These are phyloP conservation scores for Trichophyton schoenleinii DNA, from an alignment of 2,329 filamentous ascomycete species.

Conservation along the genomic window DNA sequence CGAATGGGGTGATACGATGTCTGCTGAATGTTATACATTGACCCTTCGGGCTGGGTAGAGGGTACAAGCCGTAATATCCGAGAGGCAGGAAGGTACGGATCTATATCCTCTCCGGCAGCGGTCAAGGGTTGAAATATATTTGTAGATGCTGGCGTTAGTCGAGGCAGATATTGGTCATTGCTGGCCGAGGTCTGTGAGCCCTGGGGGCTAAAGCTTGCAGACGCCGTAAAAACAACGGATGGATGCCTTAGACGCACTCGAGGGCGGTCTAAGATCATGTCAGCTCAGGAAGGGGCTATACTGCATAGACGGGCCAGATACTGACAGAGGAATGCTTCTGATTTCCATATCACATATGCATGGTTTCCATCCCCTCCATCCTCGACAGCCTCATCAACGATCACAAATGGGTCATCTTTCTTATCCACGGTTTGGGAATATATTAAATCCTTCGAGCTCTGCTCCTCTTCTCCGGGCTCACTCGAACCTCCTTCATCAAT, in stretches of 20 bases:
- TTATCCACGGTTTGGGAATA: conserved; percentile 29
- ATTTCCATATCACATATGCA: conserved; percentile 35
- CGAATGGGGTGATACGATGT: conserved; percentile 42
- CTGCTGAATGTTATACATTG: conserved; percentile 42
- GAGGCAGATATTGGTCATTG: conserved; percentile 42
- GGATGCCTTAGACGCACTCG: conserved; percentile 44
- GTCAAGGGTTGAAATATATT: conserved; percentile 47
- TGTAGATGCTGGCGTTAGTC: conserved; percentile 42
- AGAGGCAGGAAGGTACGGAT: conserved; percentile 46
- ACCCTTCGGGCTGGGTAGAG: conserved; percentile 36
- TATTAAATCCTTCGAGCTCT: conserved; percentile 29
- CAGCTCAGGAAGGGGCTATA: not conserved
- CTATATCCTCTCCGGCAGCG: conserved; percentile 27
- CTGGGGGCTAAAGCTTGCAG: conserved; percentile 34
- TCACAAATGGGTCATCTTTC: conserved; percentile 33
- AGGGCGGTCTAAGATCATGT: conserved; percentile 25
- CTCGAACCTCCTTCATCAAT: conserved; percentile 30
- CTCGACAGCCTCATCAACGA: conserved; percentile 32
- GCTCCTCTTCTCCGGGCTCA: conserved; percentile 23
- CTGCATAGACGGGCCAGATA: not conserved
- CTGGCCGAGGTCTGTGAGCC: conserved; percentile 26
- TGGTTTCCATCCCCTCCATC: conserved; percentile 28
- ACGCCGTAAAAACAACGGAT: conserved; percentile 43
- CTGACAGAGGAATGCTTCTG: conserved; percentile 32
- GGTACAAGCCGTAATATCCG: conserved; percentile 46